phyloP scores from a whole-genome alignment of 305 asterid species.

The Fraxinus nigra region DNA sequence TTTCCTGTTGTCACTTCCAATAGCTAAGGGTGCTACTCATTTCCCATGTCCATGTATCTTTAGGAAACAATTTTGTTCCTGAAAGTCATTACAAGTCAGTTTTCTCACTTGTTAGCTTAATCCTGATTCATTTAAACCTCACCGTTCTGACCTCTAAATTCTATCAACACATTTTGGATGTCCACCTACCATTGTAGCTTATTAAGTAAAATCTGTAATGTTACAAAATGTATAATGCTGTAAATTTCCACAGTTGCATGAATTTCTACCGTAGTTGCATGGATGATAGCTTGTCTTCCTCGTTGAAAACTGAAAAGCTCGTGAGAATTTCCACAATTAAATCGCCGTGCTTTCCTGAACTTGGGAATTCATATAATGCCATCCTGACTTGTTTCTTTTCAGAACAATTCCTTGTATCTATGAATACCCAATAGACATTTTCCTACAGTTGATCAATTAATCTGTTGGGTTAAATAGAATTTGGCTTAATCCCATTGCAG shows the following conservation, averaged over 20 bases:
- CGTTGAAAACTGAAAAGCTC: neutral
- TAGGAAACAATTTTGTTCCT: neutral
- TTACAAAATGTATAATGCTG: neutral
- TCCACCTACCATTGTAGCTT: neutral
- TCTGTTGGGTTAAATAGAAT: neutral
- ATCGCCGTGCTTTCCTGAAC: neutral
- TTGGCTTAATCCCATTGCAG: constrained; percentile 40
- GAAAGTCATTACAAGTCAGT: neutral
- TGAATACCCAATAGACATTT: neutral
- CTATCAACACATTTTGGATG: neutral
- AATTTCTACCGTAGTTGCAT: neutral
- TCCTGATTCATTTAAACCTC: neutral
- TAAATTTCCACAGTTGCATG: neutral
- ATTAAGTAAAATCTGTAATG: neutral
- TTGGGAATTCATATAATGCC: neutral
- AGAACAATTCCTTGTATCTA: neutral
- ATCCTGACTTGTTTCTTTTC: neutral
- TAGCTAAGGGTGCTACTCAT: neutral
- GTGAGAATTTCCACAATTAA: neutral
- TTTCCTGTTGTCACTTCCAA: neutral
- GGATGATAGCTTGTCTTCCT: neutral
- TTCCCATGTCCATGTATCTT: neutral
- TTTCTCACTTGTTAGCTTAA: neutral
- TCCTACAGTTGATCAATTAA: neutral
- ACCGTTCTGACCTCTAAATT: neutral